Base-by-base conservation (phyloP, 768 basidiomycete genomes). In the Mycena leptocephala region DNA sequence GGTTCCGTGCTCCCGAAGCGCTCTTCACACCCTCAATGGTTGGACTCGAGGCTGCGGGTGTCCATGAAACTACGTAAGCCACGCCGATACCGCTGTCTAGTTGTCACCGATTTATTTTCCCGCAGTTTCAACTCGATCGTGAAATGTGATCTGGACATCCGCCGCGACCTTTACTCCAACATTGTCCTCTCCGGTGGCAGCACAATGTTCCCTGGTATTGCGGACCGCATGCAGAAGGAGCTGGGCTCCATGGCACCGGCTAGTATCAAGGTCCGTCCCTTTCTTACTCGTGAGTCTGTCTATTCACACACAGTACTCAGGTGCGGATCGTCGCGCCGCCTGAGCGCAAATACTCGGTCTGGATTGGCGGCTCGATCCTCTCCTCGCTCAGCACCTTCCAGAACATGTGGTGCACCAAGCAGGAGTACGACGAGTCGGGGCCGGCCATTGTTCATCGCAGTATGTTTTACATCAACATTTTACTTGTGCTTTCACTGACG, bases 221-320 rank as follows among this genome's bases (percentile, higher is more conserved):
- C 93, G 90, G 63, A 92, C 90, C 88, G 92, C 78, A 92, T 93
- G 91, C 92, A 92, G 84, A 92, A 92, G 88, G 92, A 93, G 85
- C 89, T 93, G 80, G 92, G 91, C 69, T 85, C 88, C 30, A 88
- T 92, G 75, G 88, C 91, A 65, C 91, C 92, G 48, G 88, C 90
- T 71, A 91, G 90, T 80, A 91, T 94, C 89, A 93, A 92, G 90
- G 84, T 85, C 41, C 46, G 6, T 24, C 13, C 35, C n/a, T n/a
- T n/a, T n/a, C n/a, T n/a, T n/a, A n/a, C n/a, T n/a, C n/a, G n/a
- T n/a, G n/a, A n/a, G n/a, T n/a, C n/a, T n/a, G n/a, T n/a, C n/a
- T n/a, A n/a, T n/a, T n/a, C n/a, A n/a, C n/a, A n/a, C n/a, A n/a
- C n/a, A n/a, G n/a, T n/a, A n/a, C n/a, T n/a, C n/a, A n/a, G n/a